Evolutionary conservation across 495 filamentous ascomycete species (phyloP).

Genomic region (Aspergillus indologenus): DNA sequence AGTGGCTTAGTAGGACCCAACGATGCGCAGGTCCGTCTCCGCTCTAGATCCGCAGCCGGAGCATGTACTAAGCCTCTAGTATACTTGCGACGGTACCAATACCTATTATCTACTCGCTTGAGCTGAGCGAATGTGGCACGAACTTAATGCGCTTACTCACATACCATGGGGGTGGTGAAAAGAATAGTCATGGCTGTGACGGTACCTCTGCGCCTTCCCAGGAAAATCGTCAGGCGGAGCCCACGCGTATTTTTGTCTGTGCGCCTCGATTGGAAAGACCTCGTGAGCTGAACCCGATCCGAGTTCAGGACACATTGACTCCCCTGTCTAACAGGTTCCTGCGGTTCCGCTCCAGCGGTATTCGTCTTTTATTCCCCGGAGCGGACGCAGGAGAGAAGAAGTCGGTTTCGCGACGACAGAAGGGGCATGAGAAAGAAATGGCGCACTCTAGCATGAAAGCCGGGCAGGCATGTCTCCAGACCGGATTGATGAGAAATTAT

Average conservation of each 20-base stretch:
- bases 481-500: slow-evolving; percentile 18
- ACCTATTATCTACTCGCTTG: background rate
- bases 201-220: slow-evolving; percentile 10
- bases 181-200: slow-evolving; percentile 11
- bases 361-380: slow-evolving; percentile 21
- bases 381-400: slow-evolving; percentile 9
- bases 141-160: slow-evolving; percentile 16
- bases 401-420: slow-evolving; percentile 8
- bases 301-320: slow-evolving; percentile 12
- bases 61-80: slow-evolving; percentile 20
- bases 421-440: slow-evolving; percentile 18
- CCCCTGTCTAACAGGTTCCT: slow-evolving; percentile 27
- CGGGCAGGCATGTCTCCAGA: slow-evolving; percentile 7
- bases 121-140: slow-evolving; percentile 15
- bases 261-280: slow-evolving; percentile 22
- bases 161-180: slow-evolving; percentile 12
- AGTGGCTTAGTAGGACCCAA: slow-evolving; percentile 21
- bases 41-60: slow-evolving; percentile 19
- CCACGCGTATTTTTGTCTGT: slow-evolving; percentile 27
- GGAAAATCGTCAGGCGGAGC: slow-evolving; percentile 21
- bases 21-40: slow-evolving; percentile 19
- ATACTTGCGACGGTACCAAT: slow-evolving; percentile 16
- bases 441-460: slow-evolving; percentile 15
- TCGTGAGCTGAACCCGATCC: slow-evolving; percentile 25
- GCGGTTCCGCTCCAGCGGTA: slow-evolving; percentile 27